phyloP scores from a whole-genome alignment of 148 eudicot species.

The Vaccinium vitisidaea region DNA sequence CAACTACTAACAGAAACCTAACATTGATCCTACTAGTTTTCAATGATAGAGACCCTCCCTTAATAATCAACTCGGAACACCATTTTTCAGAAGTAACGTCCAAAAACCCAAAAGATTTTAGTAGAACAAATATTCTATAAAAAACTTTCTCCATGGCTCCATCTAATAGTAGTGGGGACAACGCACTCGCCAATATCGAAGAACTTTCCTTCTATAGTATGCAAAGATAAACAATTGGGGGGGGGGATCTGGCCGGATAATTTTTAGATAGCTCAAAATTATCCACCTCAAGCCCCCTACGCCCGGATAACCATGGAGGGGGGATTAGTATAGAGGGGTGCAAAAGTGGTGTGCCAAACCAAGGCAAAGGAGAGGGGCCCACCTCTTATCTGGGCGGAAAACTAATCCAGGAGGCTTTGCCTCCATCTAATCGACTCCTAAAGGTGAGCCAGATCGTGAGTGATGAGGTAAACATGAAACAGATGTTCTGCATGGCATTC shows the following conservation, averaged over 20 bases:
- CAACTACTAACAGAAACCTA: not conserved
- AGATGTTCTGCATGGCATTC: not conserved
- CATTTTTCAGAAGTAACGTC: not conserved
- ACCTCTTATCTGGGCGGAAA: no score
- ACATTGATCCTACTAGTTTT: not conserved
- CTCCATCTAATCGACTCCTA: no score
- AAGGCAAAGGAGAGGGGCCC: no score
- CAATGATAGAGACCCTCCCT: conserved; percentile 1
- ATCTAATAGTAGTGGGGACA: not conserved
- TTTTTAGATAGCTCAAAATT: no score
- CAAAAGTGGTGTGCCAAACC: no score
- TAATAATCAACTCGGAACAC: not conserved
- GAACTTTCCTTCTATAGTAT: not conserved
- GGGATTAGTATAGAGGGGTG: no score
- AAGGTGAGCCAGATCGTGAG: not conserved
- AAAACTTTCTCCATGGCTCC: not conserved
- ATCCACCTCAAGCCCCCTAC: no score
- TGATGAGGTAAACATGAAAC: not conserved
- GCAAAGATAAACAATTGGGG: not conserved
- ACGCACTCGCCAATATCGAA: not conserved
- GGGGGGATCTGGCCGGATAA: no score
- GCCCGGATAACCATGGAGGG: no score
- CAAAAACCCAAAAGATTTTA: not conserved
- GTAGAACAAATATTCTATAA: not conserved
- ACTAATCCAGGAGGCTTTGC: no score